Evolutionary conservation across 148 eudicot species (phyloP).

Genomic region (Cornus controversa): DNA sequence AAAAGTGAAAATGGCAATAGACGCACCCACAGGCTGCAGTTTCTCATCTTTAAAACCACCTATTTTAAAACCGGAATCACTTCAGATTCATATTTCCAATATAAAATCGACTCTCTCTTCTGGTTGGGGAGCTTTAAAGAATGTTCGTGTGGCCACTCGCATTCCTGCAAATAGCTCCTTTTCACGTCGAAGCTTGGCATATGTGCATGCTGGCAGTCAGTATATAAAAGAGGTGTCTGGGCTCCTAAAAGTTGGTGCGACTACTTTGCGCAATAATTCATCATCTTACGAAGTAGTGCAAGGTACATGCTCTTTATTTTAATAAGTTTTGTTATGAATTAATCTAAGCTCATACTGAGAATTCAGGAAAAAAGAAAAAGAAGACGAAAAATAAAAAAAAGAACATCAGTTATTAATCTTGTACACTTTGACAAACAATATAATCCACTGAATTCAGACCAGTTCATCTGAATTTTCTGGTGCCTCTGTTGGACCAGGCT

Average conservation of each 20-base stretch:
- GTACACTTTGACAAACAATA: not conserved
- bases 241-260: conserved; percentile 28
- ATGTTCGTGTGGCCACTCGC: conserved; percentile 43
- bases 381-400: no score
- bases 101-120: conserved; percentile 42
- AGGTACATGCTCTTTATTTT: conserved; percentile 30
- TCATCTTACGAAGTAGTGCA: conserved; percentile 44
- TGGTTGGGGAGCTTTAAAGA: conserved; percentile 49
- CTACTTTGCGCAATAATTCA: conserved; percentile 26
- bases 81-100: conserved; percentile 41
- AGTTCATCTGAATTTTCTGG: not conserved
- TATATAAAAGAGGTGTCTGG: conserved; percentile 30
- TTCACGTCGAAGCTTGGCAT: conserved; percentile 50
- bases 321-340: not conserved
- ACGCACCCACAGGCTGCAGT: conserved; percentile 54
- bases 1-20: conserved; percentile 62
- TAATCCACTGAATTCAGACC: not conserved
- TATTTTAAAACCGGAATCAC: conserved; percentile 38
- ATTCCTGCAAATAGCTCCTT: conserved; percentile 38
- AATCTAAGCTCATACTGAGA: not conserved
- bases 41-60: conserved; percentile 42
- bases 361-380: no score
- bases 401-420: not conserved
- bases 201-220: conserved; percentile 49
- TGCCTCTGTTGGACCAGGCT: not conserved